Evolutionary conservation across 495 filamentous ascomycete species (phyloP).

Genomic region (Aspergillus diversus): DNA sequence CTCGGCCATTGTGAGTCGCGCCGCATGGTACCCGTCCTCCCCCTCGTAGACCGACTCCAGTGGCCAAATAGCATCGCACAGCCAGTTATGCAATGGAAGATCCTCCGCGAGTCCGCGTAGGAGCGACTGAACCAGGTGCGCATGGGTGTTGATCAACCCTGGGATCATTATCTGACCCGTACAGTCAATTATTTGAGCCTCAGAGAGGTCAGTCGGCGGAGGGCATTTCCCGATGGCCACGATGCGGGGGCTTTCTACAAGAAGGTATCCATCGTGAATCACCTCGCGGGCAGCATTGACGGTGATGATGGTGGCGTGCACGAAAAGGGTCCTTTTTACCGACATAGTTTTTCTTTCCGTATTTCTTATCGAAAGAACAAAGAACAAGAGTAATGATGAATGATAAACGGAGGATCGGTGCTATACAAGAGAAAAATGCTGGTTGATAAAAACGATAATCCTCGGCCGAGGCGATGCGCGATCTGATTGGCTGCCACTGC

Average conservation of each 20-base stretch:
- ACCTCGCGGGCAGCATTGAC: slow-evolving; percentile 43
- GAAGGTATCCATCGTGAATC: slow-evolving; percentile 43
- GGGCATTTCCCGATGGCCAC: slow-evolving; percentile 39
- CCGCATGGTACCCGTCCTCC: slow-evolving; percentile 45
- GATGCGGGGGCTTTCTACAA: slow-evolving; percentile 38
- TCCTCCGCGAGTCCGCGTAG: slow-evolving; percentile 49
- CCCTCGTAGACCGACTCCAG: slow-evolving; percentile 40
- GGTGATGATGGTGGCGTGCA: slow-evolving; percentile 45
- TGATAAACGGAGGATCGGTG: not conserved
- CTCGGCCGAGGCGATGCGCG: slow-evolving; percentile 11
- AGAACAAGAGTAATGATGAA: not conserved
- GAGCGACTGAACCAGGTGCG: slow-evolving; percentile 47
- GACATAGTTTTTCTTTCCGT: not conserved
- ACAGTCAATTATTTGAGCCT: slow-evolving; percentile 29
- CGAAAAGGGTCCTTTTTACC: slow-evolving; percentile 3
- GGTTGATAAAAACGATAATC: not conserved
- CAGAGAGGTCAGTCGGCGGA: slow-evolving; percentile 10
- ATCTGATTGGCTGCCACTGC: not conserved
- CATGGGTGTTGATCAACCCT: slow-evolving; percentile 48
- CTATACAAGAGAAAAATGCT: not conserved
- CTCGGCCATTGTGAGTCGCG: slow-evolving; percentile 45
- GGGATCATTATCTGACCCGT: slow-evolving; percentile 45
- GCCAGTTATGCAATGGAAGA: slow-evolving; percentile 43
- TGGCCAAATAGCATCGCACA: slow-evolving; percentile 49
- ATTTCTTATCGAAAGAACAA: not conserved